Evolutionary conservation across 495 filamentous ascomycete genomes (phyloP), one percentile per base, ranked within the genome.

Genomic region (Neurospora pannonica): DNA sequence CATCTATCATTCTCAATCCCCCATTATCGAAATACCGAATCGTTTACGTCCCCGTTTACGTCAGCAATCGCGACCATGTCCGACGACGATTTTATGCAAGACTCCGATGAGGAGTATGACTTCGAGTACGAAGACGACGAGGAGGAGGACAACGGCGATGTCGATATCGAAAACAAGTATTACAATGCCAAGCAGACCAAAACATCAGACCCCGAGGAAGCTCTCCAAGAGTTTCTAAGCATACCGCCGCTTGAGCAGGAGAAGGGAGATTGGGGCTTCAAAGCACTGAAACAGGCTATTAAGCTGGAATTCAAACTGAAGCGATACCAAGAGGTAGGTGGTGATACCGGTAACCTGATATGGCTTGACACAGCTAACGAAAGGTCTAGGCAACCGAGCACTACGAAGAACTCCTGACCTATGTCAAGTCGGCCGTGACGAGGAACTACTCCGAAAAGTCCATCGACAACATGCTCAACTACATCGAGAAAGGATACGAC

Each of bases 181-280:
- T 99, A 98, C 87, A 98, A 97, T 85, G 96, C 96, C 36, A 99
- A 99, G 85, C 94, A 97, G 83, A 91, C 97, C 83, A 99, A 99
- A 85, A 87, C 86, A 10, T 90, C 89, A 72, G 92, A 92, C 75
- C 94, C 97, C 3, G 91, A 97, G 77, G 94, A 92, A 72, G 96
- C 96, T 2, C 90, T 98, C 60, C 91, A 91, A 21, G 95, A 98
- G 84, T 99, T 99, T 78, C 86, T 98, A 28, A 92, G 89, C 9
- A 90, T 98, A 75, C 94, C 93, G 10, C 87, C 89, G 10, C 79
- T 97, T 74, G 96, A 99, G 82, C 72, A 81, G 17, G 93, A 97
- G 79, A 98, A 98, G 85, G 93, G 93, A 69, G 95, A 99, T 80
- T 98, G 96, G 96, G 97, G 97, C 6, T 99, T 99, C 87, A 98